phyloP scores from a whole-genome alignment of 768 basidiomycete species.

The Kwoniella shandongensis region DNA sequence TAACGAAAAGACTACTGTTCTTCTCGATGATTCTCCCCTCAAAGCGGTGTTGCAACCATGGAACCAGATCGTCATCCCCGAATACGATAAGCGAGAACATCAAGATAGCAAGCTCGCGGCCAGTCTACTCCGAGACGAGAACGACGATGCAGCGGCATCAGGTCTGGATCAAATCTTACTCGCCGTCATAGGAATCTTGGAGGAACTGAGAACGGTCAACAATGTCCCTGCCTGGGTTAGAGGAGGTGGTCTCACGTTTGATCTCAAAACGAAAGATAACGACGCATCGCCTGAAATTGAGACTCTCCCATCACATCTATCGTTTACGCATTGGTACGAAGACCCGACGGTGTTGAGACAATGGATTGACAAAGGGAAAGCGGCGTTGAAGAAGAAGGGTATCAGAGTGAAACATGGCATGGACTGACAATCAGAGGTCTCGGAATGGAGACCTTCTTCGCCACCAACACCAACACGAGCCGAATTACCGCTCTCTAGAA shows the following conservation, averaged over 20 bases:
- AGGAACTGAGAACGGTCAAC: conserved; percentile 32
- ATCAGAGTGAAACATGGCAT: conserved; percentile 30
- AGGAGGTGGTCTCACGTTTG: conserved; percentile 34
- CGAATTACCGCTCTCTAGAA: too few species aligned
- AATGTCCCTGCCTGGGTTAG: conserved; percentile 51
- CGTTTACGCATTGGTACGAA: conserved; percentile 39
- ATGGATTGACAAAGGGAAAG: conserved; percentile 35
- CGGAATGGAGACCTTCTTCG: neutral
- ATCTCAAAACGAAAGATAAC: neutral
- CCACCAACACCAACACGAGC: neutral
- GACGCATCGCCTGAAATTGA: conserved; percentile 13
- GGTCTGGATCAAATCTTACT: conserved; percentile 43
- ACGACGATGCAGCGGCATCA: neutral
- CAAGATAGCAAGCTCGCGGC: conserved; percentile 6
- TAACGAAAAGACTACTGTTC: conserved; percentile 35
- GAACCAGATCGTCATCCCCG: conserved; percentile 50
- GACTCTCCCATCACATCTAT: conserved; percentile 31
- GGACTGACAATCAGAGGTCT: neutral
- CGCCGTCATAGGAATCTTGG: conserved; percentile 48
- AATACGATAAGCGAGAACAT: conserved; percentile 36
- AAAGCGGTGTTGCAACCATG: conserved; percentile 50
- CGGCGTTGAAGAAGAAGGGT: conserved; percentile 30
- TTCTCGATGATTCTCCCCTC: conserved; percentile 50
- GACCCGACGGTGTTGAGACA: conserved; percentile 12
- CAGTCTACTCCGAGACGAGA: too few species aligned